Conservation (phyloP, 2,329 filamentous ascomycete species). For the Fusarium armeniacum region DNA sequence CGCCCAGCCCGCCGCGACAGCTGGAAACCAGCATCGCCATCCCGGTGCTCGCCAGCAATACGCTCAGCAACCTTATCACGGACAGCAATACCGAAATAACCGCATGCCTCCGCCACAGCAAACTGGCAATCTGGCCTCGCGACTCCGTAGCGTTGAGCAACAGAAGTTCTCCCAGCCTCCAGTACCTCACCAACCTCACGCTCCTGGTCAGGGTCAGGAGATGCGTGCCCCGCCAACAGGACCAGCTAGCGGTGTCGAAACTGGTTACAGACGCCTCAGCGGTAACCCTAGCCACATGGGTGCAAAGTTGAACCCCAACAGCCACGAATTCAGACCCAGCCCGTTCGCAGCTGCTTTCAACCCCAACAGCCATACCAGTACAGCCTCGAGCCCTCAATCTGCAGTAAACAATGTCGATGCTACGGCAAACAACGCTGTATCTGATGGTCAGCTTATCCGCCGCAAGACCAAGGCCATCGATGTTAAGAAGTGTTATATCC, state of each 20-base stretch:
- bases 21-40: constrained; percentile 59
- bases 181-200: constrained; percentile 61
- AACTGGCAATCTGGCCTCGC: constrained; percentile 63
- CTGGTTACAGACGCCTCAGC: constrained; percentile 67
- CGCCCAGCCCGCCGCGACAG: constrained; percentile 51
- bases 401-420: constrained; percentile 65
- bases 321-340: constrained; percentile 86
- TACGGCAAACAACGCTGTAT: constrained; percentile 37
- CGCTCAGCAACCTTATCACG: constrained; percentile 62
- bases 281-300: constrained; percentile 66
- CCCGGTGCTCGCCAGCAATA: constrained; percentile 64
- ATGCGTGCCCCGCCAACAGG: constrained; percentile 80
- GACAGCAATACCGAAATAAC: constrained; percentile 64
- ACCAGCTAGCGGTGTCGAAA: constrained; percentile 71
- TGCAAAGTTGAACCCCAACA: constrained; percentile 74
- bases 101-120: constrained; percentile 59
- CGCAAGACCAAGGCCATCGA: constrained; percentile 81
- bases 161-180: constrained; percentile 63
- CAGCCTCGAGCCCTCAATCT: constrained; percentile 79
- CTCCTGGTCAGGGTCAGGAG: constrained; percentile 73
- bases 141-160: constrained; percentile 66
- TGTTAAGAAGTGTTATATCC: constrained; percentile 74
- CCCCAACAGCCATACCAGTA: constrained; percentile 75
- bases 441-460: constrained; percentile 67
- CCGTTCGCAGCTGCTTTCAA: constrained; percentile 85